Base-by-base conservation (phyloP, 768 basidiomycete genomes). In the Calvatia gigantea region DNA sequence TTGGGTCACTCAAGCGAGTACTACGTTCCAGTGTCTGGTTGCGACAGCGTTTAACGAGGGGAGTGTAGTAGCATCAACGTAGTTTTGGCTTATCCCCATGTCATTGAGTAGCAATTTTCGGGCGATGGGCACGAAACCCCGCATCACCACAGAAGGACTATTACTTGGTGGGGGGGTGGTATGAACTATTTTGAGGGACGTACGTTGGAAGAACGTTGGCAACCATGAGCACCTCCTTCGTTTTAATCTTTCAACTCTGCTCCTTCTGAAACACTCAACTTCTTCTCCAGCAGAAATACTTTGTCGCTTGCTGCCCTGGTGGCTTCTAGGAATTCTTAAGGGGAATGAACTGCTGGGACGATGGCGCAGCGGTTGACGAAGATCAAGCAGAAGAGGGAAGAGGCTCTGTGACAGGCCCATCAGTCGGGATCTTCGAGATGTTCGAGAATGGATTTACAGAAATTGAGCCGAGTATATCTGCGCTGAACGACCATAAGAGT, bases 371-470 rank as follows among this genome's bases (percentile, higher is more conserved):
- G 3, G 87, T 79, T 0, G 93, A 92, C 0, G 95, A 82, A 0
- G 97, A 94, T 39, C 97, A 80, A 1, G 94, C 93, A 8, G 96
- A 96, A 0, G 97, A 97, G 0, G 97, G 97, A 0, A 98, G 87
- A 27, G 98, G 78, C 67, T 94, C 96, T 98, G 43, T 67, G 53
- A 41, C 39, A 99, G 98, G 68, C 98, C 97, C 37, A 91, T 79
- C 47, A 97, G 76, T 29, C 87, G 83, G 15, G 97, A 84, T 28
- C 78, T 77, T 1, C 19, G 23, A 14, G 59, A 98, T 97, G 1
- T 86, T 85, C 63, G 91, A 89, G 6, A 95, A 90, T 59, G 51
- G n/a, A 91, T 83, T 51, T 98, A 76, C 46, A 94, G 65, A 1
- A 98, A 73, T 8, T 97, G 79, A 58, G 98, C 94, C 28, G 79